Evolutionary conservation across 2,329 filamentous ascomycete genomes (phyloP).

Genomic region (Fusarium mundagurra): DNA sequence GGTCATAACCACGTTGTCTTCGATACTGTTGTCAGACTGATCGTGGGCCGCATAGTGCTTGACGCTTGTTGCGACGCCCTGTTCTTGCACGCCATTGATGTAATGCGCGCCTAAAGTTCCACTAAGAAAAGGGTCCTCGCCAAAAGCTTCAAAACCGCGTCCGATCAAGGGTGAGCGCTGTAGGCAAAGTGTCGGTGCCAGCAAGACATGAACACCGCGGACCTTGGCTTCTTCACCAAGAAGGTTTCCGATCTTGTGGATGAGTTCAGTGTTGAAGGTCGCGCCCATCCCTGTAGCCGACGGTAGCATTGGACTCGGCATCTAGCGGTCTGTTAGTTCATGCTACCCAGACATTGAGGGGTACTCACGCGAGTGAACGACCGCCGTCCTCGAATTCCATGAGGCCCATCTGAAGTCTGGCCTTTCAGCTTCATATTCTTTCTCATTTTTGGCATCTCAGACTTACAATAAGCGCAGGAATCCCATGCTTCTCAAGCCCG

Average conservation of each 20-base stretch:
- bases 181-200: slow-evolving; percentile 49
- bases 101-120: slow-evolving; percentile 47
- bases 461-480: slow-evolving; percentile 32
- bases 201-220: slow-evolving; percentile 75
- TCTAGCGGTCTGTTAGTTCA: background rate
- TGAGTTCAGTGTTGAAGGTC: slow-evolving; percentile 69
- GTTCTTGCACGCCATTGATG: slow-evolving; percentile 52
- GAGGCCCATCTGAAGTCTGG: slow-evolving; percentile 36
- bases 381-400: slow-evolving; percentile 35
- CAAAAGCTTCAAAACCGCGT: slow-evolving; percentile 54
- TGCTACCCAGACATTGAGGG: background rate
- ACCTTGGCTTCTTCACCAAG: slow-evolving; percentile 61
- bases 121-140: slow-evolving; percentile 53
- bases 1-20: slow-evolving; percentile 34
- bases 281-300: slow-evolving; percentile 59
- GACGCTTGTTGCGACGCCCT: slow-evolving; percentile 52
- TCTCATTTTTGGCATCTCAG: fast-evolving
- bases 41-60: slow-evolving; percentile 57
- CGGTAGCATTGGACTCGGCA: slow-evolving; percentile 53
- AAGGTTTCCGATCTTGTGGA: slow-evolving; percentile 64
- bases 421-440: background rate
- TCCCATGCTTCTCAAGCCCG: slow-evolving; percentile 11
- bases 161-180: slow-evolving; percentile 54
- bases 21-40: slow-evolving; percentile 42
- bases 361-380: slow-evolving; percentile 34